These are phyloP conservation scores for Pulveroboletus sp. DNA, from an alignment of 768 basidiomycete species.

Conservation along the genomic window DNA sequence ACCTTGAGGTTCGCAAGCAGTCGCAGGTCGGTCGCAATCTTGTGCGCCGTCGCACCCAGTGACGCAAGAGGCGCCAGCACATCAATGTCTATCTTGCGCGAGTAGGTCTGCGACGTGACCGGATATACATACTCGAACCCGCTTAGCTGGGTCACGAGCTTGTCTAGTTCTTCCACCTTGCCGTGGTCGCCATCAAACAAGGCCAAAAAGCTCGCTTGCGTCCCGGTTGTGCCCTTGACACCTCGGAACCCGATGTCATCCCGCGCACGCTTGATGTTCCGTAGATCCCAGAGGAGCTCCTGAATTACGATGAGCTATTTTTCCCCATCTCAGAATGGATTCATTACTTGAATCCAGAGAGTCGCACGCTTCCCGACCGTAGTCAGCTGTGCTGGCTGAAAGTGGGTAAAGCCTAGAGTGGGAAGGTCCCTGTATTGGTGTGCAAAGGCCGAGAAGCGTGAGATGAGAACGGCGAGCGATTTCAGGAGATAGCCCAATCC, in stretches of 20 bases:
- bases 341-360: constrained; percentile 87
- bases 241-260: constrained; percentile 96
- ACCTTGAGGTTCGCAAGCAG: constrained; percentile 93
- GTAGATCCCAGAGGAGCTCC: constrained; percentile 95
- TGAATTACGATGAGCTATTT: constrained; percentile 24
- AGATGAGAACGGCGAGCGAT: constrained; percentile 89
- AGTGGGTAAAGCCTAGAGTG: constrained; percentile 97
- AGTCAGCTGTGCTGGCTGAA: constrained; percentile 97
- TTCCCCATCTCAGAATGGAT: constrained; percentile 4
- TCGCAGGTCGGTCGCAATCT: constrained; percentile 94
- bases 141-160: constrained; percentile 83
- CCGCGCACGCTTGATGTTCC: constrained; percentile 86
- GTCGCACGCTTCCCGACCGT: constrained; percentile 98
- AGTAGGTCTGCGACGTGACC: constrained; percentile 98
- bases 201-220: constrained; percentile 92
- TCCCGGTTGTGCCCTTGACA: constrained; percentile 99
- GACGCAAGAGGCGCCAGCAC: constrained; percentile 88
- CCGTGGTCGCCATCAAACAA: constrained; percentile 94
- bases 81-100: constrained; percentile 94
- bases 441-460: constrained; percentile 83
- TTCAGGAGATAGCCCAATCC: constrained; percentile 81
- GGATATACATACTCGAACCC: constrained; percentile 96
- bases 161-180: constrained; percentile 91
- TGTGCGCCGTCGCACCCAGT: constrained; percentile 93
- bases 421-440: constrained; percentile 83